Base-by-base conservation (phyloP, 225 moss, liverwort and hornwort species). In the Thuidium tamariscinum region DNA sequence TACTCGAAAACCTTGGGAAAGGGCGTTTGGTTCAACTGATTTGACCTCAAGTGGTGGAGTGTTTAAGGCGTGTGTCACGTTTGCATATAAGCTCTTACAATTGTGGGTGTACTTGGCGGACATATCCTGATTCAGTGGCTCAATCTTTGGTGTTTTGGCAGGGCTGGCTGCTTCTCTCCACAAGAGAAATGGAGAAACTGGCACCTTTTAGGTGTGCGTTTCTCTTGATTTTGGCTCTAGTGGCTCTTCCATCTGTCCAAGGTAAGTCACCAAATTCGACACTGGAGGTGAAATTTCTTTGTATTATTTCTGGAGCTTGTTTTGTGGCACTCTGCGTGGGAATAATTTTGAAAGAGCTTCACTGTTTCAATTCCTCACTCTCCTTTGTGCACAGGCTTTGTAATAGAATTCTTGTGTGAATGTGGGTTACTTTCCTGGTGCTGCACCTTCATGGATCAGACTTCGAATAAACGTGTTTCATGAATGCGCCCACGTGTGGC, bases 121-220 rank as follows among this genome's bases (percentile, higher is more conserved):
- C 30, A 55, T 77, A 56, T 80, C 39, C 37, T 82, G 55, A 42
- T 88, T 82, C 48, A 37, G 79, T 86, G 77, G 42, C 44, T 65
- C 76, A 80, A 44, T 80, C 23, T 64, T 26, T 62, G 37, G 8
- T 49, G 46, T 48, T 82, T 61, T 87, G 79, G 71, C 88, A 89
- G 91, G 89, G 82, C 82, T 89, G 84, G 90, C 88, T 90, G 62
- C 74, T 80, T 84, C 65, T 56, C 72, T 78, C 37, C 61, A 5
- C 82, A 13, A 84, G 73, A 78, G 74, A 81, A 77, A 92, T 92
- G 91, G 91, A 83, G 91, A 88, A 77, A 92, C 89, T 90, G 81
- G 86, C 91, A 90, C 90, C 91, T 64, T 77, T 54, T 16, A 88
- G 91, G 88, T 88, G 89, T 92, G 91, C 88, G 90, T 87, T 92